These are phyloP conservation scores for Zelopaecilomyces penicillatus DNA, from an alignment of 2,329 filamentous ascomycete genomes.

Conservation along the genomic window DNA sequence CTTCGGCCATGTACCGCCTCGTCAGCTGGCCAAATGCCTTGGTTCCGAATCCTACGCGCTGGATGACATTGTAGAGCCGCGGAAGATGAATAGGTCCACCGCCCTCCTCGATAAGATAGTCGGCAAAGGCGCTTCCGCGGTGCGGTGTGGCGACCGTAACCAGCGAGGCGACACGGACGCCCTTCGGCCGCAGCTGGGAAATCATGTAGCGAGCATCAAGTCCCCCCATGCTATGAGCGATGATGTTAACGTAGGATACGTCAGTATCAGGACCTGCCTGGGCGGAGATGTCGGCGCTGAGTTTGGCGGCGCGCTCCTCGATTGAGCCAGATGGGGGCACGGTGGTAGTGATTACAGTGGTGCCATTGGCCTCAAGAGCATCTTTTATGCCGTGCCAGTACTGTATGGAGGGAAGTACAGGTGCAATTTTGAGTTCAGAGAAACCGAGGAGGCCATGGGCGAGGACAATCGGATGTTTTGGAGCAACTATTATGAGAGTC, in stretches of 20 bases:
- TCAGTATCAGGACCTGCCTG: conserved; percentile 12
- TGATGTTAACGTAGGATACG: conserved; percentile 60
- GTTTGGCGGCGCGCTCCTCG: conserved; percentile 48
- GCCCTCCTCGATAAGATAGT: conserved; percentile 37
- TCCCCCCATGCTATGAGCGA: conserved; percentile 62
- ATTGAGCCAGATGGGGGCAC: conserved; percentile 56
- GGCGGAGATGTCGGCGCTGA: conserved; percentile 45
- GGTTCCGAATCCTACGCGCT: conserved; percentile 45
- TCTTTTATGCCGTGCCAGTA: conserved; percentile 60
- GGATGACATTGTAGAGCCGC: conserved; percentile 44
- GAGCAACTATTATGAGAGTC: conserved; percentile 34
- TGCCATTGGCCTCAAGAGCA: conserved; percentile 44
- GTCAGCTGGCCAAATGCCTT: conserved; percentile 55
- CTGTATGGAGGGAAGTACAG: conserved; percentile 46
- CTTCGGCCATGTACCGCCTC: conserved; percentile 45
- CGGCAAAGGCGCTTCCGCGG: conserved; percentile 47
- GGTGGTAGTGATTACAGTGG: conserved; percentile 49
- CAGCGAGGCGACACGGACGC: conserved; percentile 40
- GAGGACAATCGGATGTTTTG: conserved; percentile 54
- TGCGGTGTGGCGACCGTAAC: conserved; percentile 50
- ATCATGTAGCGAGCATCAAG: conserved; percentile 60
- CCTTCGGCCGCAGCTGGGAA: conserved; percentile 40
- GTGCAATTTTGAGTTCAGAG: conserved; percentile 44
- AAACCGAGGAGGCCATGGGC: conserved; percentile 60
- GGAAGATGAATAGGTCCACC: conserved; percentile 41